Evolutionary conservation across 805 yeast genomes (phyloP).

Genomic region (Hanseniaspora mollemarum): DNA sequence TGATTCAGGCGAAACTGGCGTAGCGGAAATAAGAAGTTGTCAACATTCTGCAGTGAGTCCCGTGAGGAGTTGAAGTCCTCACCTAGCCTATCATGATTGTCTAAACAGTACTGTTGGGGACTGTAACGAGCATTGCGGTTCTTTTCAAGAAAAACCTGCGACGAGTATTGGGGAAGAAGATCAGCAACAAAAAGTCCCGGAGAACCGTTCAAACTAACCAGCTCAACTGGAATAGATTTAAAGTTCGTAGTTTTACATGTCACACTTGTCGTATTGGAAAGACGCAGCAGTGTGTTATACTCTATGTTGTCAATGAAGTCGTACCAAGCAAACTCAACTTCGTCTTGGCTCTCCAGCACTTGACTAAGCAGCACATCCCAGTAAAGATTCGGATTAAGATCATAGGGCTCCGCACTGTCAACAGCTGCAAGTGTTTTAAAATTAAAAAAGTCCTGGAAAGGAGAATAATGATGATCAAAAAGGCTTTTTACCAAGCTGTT

Average conservation of each 20-base stretch:
- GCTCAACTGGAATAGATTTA: background rate
- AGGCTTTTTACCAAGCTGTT: background rate
- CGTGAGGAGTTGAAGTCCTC: background rate
- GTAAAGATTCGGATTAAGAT: conserved; percentile 7
- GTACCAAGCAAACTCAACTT: conserved; percentile 44
- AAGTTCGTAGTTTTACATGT: conserved; percentile 2
- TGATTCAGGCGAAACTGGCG: conserved; percentile 19
- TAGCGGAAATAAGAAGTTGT: conserved; percentile 14
- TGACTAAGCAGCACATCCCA: conserved; percentile 6
- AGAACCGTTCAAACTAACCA: background rate
- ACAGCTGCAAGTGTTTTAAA: background rate
- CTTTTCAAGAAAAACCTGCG: conserved; percentile 3
- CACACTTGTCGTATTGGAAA: background rate
- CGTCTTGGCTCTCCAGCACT: background rate
- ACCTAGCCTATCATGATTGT: background rate
- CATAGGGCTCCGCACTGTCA: conserved; percentile 1
- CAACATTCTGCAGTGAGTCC: background rate
- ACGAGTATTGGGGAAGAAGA: background rate
- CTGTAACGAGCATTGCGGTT: conserved; percentile 4
- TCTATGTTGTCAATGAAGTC: conserved; percentile 44
- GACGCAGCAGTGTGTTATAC: conserved; percentile 26
- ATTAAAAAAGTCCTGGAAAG: conserved; percentile 1
- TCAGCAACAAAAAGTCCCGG: conserved; percentile 6
- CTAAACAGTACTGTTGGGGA: conserved; percentile 3
- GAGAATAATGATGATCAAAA: conserved; percentile 1